Evolutionary conservation across 139 green algal species (phyloP).

Genomic region (Trebouxia sp.): DNA sequence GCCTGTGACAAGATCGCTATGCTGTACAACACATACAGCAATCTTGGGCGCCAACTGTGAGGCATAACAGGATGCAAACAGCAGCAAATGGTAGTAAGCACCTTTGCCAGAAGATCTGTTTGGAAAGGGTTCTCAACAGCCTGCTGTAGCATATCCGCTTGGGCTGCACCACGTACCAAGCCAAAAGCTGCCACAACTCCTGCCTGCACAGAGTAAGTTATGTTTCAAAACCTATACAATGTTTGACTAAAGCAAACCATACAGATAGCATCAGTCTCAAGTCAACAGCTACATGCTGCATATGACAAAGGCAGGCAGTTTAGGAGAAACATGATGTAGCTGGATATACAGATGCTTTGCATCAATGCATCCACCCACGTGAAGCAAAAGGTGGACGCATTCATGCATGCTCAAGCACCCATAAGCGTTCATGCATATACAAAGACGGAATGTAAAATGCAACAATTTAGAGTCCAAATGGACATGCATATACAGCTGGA

Average conservation of each 20-base stretch:
- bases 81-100: background rate
- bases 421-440: too few species aligned
- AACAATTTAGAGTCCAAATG: too few species aligned
- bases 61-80: background rate
- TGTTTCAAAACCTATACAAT: background rate
- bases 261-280: too few species aligned
- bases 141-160: conserved; percentile 8
- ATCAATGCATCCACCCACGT: too few species aligned
- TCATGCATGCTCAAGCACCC: too few species aligned
- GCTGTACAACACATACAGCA: background rate
- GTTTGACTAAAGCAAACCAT: background rate
- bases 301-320: too few species aligned
- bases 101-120: background rate
- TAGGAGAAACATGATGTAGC: too few species aligned
- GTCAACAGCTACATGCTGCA: too few species aligned
- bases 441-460: too few species aligned
- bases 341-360: too few species aligned
- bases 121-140: background rate
- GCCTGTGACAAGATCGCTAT: background rate
- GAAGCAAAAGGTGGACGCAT: too few species aligned
- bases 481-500: too few species aligned
- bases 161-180: background rate
- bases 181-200: conserved; percentile 24
- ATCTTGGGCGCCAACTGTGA: background rate
- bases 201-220: background rate